A percentile compares a stretch with the other conserved stretches of the same genome.
These are phyloP conservation scores for Neofusicoccum sp. DNA, from an alignment of 2,329 filamentous ascomycete species.

Conservation along the genomic window DNA sequence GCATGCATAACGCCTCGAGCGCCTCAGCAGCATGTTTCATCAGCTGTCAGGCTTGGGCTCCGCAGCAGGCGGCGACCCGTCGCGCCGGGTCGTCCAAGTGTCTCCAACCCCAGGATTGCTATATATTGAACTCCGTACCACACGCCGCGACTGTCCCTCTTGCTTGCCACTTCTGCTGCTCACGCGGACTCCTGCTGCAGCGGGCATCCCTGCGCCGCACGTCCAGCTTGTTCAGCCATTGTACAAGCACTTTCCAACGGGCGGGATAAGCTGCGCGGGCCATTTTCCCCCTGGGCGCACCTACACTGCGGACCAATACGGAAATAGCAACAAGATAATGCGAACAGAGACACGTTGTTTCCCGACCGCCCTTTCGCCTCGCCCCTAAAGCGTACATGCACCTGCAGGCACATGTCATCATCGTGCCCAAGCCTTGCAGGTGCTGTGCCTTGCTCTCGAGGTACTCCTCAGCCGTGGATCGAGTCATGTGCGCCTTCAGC, in stretches of 20 bases:
- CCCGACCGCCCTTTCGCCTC: conserved; percentile 5
- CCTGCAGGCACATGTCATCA: conserved; percentile 5
- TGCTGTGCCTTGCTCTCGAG: not conserved
- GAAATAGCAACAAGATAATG: conserved; percentile 15
- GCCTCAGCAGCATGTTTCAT: conserved; percentile 10
- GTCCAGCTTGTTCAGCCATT: not conserved
- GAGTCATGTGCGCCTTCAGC: conserved; percentile 12
- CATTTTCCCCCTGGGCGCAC: conserved; percentile 9
- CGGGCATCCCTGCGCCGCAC: conserved; percentile 5
- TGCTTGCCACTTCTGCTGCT: conserved; percentile 8
- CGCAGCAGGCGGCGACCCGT: not conserved
- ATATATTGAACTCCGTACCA: conserved; percentile 14
- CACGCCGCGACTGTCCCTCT: conserved; percentile 1
- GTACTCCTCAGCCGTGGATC: not conserved
- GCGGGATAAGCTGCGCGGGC: conserved; percentile 4
- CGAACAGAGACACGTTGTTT: conserved; percentile 14
- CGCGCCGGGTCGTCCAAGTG: not conserved
- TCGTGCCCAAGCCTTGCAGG: conserved; percentile 1
- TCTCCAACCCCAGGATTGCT: conserved; percentile 4
- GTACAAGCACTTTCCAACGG: not conserved
- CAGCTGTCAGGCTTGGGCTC: conserved; percentile 4
- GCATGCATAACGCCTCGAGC: conserved; percentile 4
- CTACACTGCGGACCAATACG: conserved; percentile 7
- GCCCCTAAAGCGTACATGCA: not conserved
- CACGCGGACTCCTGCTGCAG: conserved; percentile 11